Evolutionary conservation across 2,329 filamentous ascomycete genomes (phyloP).

Genomic region (Claviceps spartinae): DNA sequence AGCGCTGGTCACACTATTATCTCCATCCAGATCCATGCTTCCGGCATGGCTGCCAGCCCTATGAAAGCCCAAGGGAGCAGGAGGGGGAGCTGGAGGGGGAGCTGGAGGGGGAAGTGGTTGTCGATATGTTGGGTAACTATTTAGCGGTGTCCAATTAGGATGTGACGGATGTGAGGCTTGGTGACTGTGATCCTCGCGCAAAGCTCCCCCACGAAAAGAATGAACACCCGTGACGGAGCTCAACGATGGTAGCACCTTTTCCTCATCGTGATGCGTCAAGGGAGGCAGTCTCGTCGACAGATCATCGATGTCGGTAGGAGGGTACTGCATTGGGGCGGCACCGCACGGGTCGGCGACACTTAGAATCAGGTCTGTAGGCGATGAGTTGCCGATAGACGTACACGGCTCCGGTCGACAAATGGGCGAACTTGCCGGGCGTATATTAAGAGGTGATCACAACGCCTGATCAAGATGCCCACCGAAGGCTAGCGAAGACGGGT

Average conservation of each 20-base stretch:
- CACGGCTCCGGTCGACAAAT: not conserved
- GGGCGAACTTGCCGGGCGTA: not conserved
- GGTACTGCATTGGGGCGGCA: slow-evolving; percentile 14
- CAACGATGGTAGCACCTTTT: slow-evolving; percentile 22
- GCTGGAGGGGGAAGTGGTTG: slow-evolving; percentile 10
- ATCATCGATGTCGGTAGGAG: slow-evolving; percentile 13
- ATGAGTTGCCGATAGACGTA: not conserved
- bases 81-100: slow-evolving; percentile 8
- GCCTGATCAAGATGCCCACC: too few species aligned
- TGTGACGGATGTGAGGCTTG: slow-evolving; percentile 16
- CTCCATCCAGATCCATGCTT: slow-evolving; percentile 33
- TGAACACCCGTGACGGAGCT: slow-evolving; percentile 22
- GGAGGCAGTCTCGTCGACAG: slow-evolving; percentile 15
- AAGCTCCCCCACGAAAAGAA: slow-evolving; percentile 10
- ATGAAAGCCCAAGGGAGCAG: slow-evolving; percentile 14
- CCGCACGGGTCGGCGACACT: not conserved
- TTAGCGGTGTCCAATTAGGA: slow-evolving; percentile 32
- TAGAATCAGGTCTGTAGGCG: not conserved
- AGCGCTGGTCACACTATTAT: slow-evolving; percentile 25
- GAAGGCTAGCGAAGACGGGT: not conserved
- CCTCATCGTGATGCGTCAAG: slow-evolving; percentile 14
- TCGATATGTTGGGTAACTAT: slow-evolving; percentile 33
- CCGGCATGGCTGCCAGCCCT: slow-evolving; percentile 28
- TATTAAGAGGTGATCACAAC: too few species aligned
- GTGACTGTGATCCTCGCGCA: slow-evolving; percentile 6